Evolutionary conservation across 805 yeast species (phyloP).

Genomic region (Hanseniaspora opuntiae): DNA sequence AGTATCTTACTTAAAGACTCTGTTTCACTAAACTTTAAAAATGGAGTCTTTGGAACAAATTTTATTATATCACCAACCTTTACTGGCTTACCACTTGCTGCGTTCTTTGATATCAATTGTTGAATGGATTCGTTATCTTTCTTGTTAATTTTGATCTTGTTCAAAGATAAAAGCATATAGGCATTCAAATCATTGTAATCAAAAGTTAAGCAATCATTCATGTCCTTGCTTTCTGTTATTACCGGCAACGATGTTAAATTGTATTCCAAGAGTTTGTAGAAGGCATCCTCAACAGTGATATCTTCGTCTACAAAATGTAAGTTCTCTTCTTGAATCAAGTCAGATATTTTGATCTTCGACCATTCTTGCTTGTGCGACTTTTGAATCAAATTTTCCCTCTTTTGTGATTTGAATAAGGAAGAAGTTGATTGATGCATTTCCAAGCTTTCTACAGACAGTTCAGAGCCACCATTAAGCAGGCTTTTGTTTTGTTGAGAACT

Average conservation of each 20-base stretch:
- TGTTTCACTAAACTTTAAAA: slow-evolving; percentile 57
- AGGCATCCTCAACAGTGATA: slow-evolving; percentile 71
- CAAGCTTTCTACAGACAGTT: background rate
- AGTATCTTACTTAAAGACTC: slow-evolving; percentile 63
- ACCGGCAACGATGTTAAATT: slow-evolving; percentile 83
- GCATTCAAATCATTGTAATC: slow-evolving; percentile 87
- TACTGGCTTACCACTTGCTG: slow-evolving; percentile 77
- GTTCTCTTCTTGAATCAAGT: slow-evolving; percentile 40
- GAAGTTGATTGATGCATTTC: slow-evolving; percentile 12
- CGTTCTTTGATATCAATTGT: slow-evolving; percentile 31
- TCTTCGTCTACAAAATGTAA: slow-evolving; percentile 30
- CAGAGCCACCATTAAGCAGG: background rate
- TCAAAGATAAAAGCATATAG: slow-evolving; percentile 69
- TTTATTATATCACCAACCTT: slow-evolving; percentile 81
- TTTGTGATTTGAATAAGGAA: slow-evolving; percentile 13
- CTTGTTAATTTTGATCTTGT: slow-evolving; percentile 38
- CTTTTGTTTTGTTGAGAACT: background rate
- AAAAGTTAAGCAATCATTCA: slow-evolving; percentile 60
- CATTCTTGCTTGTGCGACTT: slow-evolving; percentile 35
- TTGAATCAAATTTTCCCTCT: slow-evolving; percentile 10
- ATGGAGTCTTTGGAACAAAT: slow-evolving; percentile 78
- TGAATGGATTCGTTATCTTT: slow-evolving; percentile 14
- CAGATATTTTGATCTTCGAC: slow-evolving; percentile 57
- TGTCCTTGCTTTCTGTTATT: slow-evolving; percentile 17
- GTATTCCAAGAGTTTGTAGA: slow-evolving; percentile 57